Base-by-base conservation (phyloP, 2,329 filamentous ascomycete genomes). In the Claviceps maximensis region DNA sequence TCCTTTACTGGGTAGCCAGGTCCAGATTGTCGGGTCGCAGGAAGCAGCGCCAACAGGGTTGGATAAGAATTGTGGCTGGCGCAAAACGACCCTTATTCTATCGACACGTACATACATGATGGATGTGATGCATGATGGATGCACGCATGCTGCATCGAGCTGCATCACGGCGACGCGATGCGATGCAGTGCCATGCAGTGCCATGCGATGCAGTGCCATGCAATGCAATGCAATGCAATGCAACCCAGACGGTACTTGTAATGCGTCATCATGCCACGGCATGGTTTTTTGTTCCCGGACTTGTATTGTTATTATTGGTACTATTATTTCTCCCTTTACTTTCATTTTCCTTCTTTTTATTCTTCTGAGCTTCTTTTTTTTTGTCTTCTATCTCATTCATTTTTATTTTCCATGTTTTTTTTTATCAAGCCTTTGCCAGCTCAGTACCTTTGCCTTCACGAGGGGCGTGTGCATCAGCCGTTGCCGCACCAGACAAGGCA, bases 21-120 rank as follows among this genome's bases (percentile, higher is more conserved):
- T 40, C 51, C 45, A 45, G 47, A 49, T n/a, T 47, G n/a, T 46
- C 51, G 46, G 51, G 51, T 45, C 46, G 27, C 36, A 36, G 46
- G 51, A 38, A 49, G 27, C 38, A 23, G 38, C 19, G 25, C 42
- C 33, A 17, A 29, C 17, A 15, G 12, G 23, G 12, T 9, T 27
- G 4, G 36, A 40, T 27, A 8, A 41, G n/a, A 41, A 41, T 44
- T 23, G 41, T 25, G 41, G 41, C 41, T 44, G 41, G 19, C 41
- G 19, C 41, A 23, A 15, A 23, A 41, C 38, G 38, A 41, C 40
- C 40, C 40, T 17, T n/a, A 7, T 4, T 19, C n/a, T 41, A 41
- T 19, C 17, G n/a, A 41, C 40, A 29, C 27, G 8, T 29, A 29
- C 8, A 8, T 29, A 21, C n/a, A 40, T 36, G 19, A 27, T 41